Evolutionary conservation across 805 yeast genomes (phyloP), one percentile per base, ranked within the genome.

Genomic region (Saccharomycopsis synnaedendra): DNA sequence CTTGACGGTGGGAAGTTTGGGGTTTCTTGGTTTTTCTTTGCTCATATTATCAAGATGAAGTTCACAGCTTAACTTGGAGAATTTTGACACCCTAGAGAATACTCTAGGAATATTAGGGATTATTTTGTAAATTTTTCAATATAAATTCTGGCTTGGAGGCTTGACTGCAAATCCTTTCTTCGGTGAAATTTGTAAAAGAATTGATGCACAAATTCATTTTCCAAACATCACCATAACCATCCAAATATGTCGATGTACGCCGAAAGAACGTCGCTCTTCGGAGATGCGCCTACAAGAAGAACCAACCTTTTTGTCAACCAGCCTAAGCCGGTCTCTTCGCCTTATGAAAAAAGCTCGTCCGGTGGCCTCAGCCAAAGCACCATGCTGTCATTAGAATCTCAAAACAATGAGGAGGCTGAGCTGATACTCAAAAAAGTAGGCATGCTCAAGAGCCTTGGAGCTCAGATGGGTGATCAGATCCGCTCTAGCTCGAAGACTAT

Each of bases 391-490:
- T 51, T 67, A 37, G 71, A 67, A 53, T 58, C 69, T 5, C 71
- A 67, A 47, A 61, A 62, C 40, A 66, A 65, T 30, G 69, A 67
- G 41, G 63, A 66, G n/a, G 51, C 61, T 36, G 55, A 57, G n/a
- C 43, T 57, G 5, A 63, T 67, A 60, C 57, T 58, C 5, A 57
- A 57, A 19, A 67, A 66, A 48, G 62, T 67, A 9, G 47, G 53
- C 31, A 54, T 64, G 10, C 52, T 67, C 33, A 66, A 65, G 45
- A 59, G 61, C 41, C 55, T 67, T 32, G 62, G 66, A 1, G n/a
- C 60, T 35, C 59, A 60, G 44, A 67, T 67, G 69, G 70, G 70
- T 28, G 60, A 58, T 42, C 65, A 67, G 48, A 67, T 67, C n/a
- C 63, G 51, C 29, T 31, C 37, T 27, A 32, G 48, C 11, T 49